Evolutionary conservation across 495 filamentous ascomycete species (phyloP).

Genomic region (Podospora anserina): DNA sequence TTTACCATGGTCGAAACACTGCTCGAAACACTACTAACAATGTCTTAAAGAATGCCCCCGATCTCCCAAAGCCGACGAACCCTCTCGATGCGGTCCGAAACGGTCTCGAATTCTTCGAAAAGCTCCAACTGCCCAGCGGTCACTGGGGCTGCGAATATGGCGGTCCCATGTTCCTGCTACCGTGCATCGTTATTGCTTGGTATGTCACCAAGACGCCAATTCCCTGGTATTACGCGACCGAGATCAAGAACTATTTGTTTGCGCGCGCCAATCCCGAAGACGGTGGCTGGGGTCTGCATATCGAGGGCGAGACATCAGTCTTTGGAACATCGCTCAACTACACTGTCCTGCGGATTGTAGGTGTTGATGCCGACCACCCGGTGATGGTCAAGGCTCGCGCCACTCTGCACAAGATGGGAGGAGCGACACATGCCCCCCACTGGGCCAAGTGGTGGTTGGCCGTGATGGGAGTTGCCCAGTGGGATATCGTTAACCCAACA

Average conservation of each 20-base stretch:
- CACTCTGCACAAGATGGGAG: constrained; percentile 79
- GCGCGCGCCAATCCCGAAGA: constrained; percentile 81
- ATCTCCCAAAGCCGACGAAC: constrained; percentile 64
- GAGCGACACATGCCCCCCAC: constrained; percentile 79
- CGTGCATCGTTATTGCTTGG: constrained; percentile 80
- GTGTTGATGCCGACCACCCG: constrained; percentile 80
- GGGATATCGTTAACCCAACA: constrained; percentile 91
- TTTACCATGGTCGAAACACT: not conserved
- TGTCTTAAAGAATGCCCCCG: constrained; percentile 62
- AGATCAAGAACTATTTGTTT: constrained; percentile 93
- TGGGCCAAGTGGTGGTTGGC: constrained; percentile 95
- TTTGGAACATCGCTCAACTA: constrained; percentile 93
- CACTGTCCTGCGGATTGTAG: constrained; percentile 76
- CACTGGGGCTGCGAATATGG: constrained; percentile 98
- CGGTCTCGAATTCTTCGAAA: constrained; percentile 83
- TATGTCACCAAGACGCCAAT: constrained; percentile 89
- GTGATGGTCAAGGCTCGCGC: constrained; percentile 83
- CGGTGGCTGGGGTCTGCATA: constrained; percentile 95
- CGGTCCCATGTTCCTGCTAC: constrained; percentile 81
- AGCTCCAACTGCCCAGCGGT: constrained; percentile 80
- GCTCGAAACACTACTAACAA: constrained; percentile 1
- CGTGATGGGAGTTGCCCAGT: constrained; percentile 76
- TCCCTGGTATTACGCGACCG: constrained; percentile 72
- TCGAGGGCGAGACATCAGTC: constrained; percentile 88
- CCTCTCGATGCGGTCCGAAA: constrained; percentile 77